A percentile compares a stretch with the other conserved stretches of the same genome.
These are phyloP conservation scores for Bidens hawaiensis DNA, from an alignment of 140 eudicot genomes.

Conservation along the genomic window DNA sequence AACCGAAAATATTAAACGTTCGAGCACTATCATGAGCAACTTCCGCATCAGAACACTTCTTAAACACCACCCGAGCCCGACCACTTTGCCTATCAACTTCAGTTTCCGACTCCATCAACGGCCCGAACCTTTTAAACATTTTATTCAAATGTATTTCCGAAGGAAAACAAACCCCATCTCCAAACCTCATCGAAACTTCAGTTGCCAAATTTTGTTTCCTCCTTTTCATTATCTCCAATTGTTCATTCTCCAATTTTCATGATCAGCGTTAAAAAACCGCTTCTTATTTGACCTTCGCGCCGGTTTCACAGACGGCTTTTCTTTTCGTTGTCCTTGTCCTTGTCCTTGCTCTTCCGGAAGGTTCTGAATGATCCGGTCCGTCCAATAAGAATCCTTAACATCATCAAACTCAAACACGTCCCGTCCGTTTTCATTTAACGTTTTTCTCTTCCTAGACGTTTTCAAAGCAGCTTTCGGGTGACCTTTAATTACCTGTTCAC, in stretches of 20 bases:
- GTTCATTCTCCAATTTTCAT: conserved; percentile 35
- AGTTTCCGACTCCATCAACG: conserved; percentile 77
- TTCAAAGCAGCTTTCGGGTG: conserved; percentile 48
- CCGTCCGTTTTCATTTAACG: conserved; percentile 19
- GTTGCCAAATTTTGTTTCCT: conserved; percentile 53
- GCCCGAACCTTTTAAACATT: conserved; percentile 77
- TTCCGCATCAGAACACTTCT: conserved; percentile 81
- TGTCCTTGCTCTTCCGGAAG: conserved; percentile 49
- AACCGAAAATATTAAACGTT: conserved; percentile 64
- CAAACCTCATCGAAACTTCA: conserved; percentile 60
- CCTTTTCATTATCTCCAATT: conserved; percentile 31
- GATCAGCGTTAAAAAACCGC: conserved; percentile 37
- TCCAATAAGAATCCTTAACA: conserved; percentile 81
- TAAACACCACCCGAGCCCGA: conserved; percentile 73
- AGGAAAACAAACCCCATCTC: conserved; percentile 50
- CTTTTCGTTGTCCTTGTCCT: conserved; percentile 37
- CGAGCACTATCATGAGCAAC: conserved; percentile 78
- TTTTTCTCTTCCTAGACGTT: conserved; percentile 45
- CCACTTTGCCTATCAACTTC: conserved; percentile 56
- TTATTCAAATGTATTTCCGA: conserved; percentile 57
- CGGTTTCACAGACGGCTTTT: conserved; percentile 30
- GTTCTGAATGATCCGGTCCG: conserved; percentile 70
- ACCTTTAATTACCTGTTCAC: conserved; percentile 12
- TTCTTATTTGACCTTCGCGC: conserved; percentile 49
- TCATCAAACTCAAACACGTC: conserved; percentile 66